These are phyloP conservation scores for Cystobasidium slooffiae DNA, from an alignment of 1,284 basidiomycete genomes.

Conservation along the genomic window DNA sequence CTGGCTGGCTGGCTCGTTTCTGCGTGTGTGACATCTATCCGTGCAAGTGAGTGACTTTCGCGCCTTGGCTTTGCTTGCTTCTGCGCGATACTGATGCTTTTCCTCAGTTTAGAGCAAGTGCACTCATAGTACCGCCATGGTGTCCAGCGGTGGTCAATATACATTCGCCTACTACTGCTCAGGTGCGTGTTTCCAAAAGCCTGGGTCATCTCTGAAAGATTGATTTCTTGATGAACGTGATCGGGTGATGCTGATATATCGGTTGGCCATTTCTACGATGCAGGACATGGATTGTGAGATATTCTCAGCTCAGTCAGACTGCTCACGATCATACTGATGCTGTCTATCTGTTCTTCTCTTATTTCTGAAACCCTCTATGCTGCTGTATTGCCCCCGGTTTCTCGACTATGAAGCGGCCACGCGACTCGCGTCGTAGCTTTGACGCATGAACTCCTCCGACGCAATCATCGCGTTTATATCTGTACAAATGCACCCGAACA, in stretches of 20 bases:
- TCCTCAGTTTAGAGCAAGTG: too few relatives aligned
- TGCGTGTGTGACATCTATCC: too few relatives aligned
- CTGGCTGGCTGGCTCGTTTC: too few relatives aligned
- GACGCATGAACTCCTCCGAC: slow-evolving; percentile 48
- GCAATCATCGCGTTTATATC: slow-evolving; percentile 51
- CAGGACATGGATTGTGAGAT: slow-evolving; percentile 44
- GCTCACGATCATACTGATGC: not conserved
- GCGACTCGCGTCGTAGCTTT: slow-evolving; percentile 53
- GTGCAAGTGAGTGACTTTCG: too few relatives aligned
- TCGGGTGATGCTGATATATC: slow-evolving; percentile 15
- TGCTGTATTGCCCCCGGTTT: not conserved
- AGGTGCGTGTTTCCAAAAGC: slow-evolving; percentile 11
- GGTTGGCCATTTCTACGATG: not conserved
- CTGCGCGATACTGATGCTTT: too few relatives aligned
- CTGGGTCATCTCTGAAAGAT: slow-evolving; percentile 9
- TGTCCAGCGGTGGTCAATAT: not conserved
- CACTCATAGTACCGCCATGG: not conserved
- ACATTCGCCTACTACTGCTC: slow-evolving; percentile 43
- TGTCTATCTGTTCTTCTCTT: not conserved
- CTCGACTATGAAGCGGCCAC: slow-evolving; percentile 43
- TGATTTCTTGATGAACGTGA: slow-evolving; percentile 4
- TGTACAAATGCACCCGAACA: slow-evolving; percentile 52
- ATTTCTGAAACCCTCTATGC: not conserved
- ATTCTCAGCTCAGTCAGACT: not conserved
- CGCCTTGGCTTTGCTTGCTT: too few relatives aligned